These are phyloP conservation scores for Aspergillus ochraceoroseus DNA, from an alignment of 2,329 filamentous ascomycete genomes.

Conservation along the genomic window DNA sequence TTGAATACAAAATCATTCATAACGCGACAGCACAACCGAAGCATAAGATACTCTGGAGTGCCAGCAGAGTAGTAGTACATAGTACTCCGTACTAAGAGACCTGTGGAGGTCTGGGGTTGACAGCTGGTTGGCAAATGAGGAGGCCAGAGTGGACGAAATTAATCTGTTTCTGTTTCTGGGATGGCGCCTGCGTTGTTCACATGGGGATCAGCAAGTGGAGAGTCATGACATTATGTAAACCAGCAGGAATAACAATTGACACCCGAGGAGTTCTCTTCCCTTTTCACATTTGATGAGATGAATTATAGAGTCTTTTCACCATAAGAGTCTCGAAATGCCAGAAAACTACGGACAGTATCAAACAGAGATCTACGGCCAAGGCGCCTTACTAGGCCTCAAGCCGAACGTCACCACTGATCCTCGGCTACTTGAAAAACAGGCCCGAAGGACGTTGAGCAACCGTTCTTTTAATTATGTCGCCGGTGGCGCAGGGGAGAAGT, in stretches of 20 bases:
- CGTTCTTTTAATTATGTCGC: slow-evolving; percentile 57
- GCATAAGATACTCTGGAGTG: too few relatives aligned
- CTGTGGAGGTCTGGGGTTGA: too few relatives aligned
- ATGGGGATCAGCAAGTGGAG: slow-evolving; percentile 2
- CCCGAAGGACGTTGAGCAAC: slow-evolving; percentile 46
- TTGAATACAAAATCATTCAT: too few relatives aligned
- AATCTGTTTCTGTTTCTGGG: background rate
- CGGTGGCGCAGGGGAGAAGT: slow-evolving; percentile 58
- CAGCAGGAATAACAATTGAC: background rate
- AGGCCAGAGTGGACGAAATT: background rate
- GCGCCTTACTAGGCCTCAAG: slow-evolving; percentile 46
- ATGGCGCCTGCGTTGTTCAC: background rate
- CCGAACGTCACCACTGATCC: slow-evolving; percentile 57
- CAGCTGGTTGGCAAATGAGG: background rate
- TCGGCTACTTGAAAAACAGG: slow-evolving; percentile 54
- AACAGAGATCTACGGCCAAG: slow-evolving; percentile 49
- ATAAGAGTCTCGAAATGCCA: slow-evolving; percentile 32
- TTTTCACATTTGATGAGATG: background rate
- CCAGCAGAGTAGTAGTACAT: too few relatives aligned
- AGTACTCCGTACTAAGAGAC: too few relatives aligned
- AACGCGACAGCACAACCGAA: too few relatives aligned
- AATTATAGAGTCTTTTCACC: too few relatives aligned
- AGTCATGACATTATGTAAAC: background rate
- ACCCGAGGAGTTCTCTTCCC: background rate
- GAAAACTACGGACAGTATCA: slow-evolving; percentile 46